phyloP scores from a whole-genome alignment of 148 eudicot genomes.

The Limonium bicolor region DNA sequence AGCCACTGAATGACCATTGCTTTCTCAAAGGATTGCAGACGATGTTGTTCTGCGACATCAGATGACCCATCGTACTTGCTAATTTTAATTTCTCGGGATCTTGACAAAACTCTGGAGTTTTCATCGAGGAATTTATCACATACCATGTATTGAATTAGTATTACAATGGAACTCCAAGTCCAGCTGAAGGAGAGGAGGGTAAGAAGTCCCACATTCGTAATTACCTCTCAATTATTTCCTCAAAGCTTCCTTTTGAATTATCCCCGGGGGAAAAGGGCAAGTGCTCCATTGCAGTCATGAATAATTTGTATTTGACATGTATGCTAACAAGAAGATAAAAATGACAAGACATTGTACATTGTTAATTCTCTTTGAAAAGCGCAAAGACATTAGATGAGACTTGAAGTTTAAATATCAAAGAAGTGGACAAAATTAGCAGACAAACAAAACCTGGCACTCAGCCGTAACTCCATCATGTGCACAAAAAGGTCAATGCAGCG shows the following conservation, averaged over 20 bases:
- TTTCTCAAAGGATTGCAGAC: conserved; percentile 78
- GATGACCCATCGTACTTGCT: conserved; percentile 49
- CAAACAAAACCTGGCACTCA: conserved; percentile 55
- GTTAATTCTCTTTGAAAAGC: not conserved
- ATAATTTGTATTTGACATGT: conserved; percentile 73
- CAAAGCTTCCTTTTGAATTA: conserved; percentile 69
- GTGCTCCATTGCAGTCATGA: conserved; percentile 80
- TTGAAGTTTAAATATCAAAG: not conserved
- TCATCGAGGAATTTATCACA: not conserved
- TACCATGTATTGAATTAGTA: not conserved
- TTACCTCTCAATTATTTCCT: conserved; percentile 86
- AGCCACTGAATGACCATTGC: conserved; percentile 96
- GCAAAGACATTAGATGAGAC: not conserved
- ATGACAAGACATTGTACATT: not conserved
- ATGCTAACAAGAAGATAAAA: conserved; percentile 26
- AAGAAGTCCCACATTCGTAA: too few species aligned
- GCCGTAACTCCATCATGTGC: conserved; percentile 95
- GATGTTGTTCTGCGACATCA: conserved; percentile 76
- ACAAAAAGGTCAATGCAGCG: conserved; percentile 94
- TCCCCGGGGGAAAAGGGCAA: conserved; percentile 74
- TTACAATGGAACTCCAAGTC: not conserved
- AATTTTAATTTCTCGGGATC: conserved; percentile 63
- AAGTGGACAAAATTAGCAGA: too few species aligned
- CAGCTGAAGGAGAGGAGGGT: not conserved
- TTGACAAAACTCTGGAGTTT: conserved; percentile 53